A percentile compares a stretch with the other conserved stretches of the same genome.
phyloP scores from a whole-genome alignment of 2,329 filamentous ascomycete genomes.

The Fusarium subtropicale region DNA sequence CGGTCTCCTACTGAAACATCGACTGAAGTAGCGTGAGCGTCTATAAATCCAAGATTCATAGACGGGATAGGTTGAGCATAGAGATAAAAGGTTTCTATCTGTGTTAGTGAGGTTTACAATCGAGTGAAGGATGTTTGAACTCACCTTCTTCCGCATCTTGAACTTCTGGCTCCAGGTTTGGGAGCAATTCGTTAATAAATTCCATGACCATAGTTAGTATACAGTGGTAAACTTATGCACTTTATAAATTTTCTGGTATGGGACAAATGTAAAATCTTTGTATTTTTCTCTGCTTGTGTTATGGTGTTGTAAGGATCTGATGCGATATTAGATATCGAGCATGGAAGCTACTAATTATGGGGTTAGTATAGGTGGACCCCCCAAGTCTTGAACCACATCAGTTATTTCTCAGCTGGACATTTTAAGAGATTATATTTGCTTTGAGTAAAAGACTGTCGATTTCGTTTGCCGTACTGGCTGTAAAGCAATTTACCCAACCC shows the following conservation, averaged over 20 bases:
- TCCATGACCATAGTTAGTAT: conserved; percentile 18
- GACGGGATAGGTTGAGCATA: conserved; percentile 82
- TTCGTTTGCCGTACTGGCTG: too few relatives aligned
- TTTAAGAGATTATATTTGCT: background rate
- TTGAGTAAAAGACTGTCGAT: too few relatives aligned
- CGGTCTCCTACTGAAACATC: conserved; percentile 74
- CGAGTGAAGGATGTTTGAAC: background rate
- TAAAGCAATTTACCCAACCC: background rate
- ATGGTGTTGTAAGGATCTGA: background rate
- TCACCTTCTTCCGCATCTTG: conserved; percentile 63
- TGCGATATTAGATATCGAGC: background rate
- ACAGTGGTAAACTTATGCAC: too few relatives aligned
- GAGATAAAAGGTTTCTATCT: conserved; percentile 85
- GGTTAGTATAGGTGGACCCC: background rate
- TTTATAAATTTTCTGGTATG: background rate
- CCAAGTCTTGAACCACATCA: background rate
- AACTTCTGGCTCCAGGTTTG: conserved; percentile 57
- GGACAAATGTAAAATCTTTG: background rate
- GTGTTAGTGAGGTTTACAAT: conserved; percentile 8
- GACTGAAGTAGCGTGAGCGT: conserved; percentile 73
- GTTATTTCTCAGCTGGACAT: background rate
- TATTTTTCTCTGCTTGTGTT: background rate
- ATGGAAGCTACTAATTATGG: background rate
- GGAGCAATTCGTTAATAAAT: conserved; percentile 41
- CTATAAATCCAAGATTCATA: conserved; percentile 85